phyloP scores from a whole-genome alignment of 257 asterid species.

The Lycium ferocissimum region DNA sequence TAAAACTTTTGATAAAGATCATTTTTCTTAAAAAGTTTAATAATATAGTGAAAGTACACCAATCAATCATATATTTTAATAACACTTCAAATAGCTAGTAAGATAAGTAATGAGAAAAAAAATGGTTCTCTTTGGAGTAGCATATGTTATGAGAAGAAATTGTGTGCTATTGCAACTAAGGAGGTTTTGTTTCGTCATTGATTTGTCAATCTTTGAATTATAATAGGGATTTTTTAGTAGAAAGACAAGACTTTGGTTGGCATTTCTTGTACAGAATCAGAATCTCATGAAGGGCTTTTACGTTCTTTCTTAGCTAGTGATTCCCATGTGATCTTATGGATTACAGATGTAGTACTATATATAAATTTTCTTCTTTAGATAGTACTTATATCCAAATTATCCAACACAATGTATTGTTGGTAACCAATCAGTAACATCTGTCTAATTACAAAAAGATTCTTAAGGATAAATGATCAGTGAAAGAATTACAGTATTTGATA shows the following conservation, averaged over 20 bases:
- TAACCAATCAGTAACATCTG: neutral
- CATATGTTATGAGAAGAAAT: neutral
- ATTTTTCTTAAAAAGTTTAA: neutral
- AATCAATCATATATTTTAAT: neutral
- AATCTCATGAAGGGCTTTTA: constrained; percentile 49
- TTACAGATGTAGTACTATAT: neutral
- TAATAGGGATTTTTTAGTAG: neutral
- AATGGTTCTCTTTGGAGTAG: neutral
- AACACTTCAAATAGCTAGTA: neutral
- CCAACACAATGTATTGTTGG: neutral
- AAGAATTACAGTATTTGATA: neutral
- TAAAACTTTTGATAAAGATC: neutral
- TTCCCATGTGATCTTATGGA: constrained; percentile 46
- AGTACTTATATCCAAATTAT: neutral
- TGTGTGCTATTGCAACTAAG: neutral
- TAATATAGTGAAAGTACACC: neutral
- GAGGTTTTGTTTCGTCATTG: constrained; percentile 3
- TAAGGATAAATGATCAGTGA: neutral
- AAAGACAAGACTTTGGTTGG: constrained; percentile 32
- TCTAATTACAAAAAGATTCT: neutral
- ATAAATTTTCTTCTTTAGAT: neutral
- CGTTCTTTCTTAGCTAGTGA: constrained; percentile 37
- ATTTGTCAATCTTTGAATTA: neutral
- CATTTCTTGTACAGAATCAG: constrained; percentile 42
- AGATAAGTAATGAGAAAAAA: neutral